phyloP scores from a whole-genome alignment of 768 basidiomycete genomes.

The Naematelia encephala region DNA sequence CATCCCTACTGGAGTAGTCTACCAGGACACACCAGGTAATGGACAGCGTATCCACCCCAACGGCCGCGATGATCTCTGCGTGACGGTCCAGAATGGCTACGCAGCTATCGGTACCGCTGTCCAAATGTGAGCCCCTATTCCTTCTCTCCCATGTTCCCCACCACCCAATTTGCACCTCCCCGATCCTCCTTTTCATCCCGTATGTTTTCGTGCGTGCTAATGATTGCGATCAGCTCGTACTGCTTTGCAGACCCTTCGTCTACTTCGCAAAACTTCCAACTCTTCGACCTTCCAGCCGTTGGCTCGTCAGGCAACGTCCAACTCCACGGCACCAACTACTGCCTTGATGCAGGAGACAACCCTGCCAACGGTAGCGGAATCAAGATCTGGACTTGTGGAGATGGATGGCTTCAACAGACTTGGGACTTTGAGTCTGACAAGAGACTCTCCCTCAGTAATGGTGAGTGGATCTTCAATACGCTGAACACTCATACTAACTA shows the following conservation, averaged over 20 bases:
- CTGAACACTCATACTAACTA: no score
- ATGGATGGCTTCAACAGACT: slow-evolving; percentile 22
- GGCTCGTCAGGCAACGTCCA: slow-evolving; percentile 1
- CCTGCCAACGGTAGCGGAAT: slow-evolving; percentile 11
- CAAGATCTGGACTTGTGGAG: slow-evolving; percentile 21
- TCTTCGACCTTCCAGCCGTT: slow-evolving; percentile 5
- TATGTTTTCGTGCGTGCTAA: neutral
- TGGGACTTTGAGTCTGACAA: slow-evolving; percentile 10
- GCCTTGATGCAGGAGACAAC: slow-evolving; percentile 26
- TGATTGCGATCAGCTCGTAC: slow-evolving; percentile 2
- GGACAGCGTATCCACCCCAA: slow-evolving; percentile 14
- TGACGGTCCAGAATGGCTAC: slow-evolving; percentile 16
- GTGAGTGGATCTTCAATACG: slow-evolving; percentile 8
- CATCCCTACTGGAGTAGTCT: slow-evolving; percentile 3
- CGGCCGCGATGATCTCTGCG: slow-evolving; percentile 21
- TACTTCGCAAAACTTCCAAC: neutral
- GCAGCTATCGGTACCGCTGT: slow-evolving; percentile 14
- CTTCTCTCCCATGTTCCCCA: neutral
- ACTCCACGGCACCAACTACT: slow-evolving; percentile 8
- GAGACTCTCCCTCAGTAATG: slow-evolving; percentile 8
- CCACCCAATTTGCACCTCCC: neutral
- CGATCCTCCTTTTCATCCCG: neutral
- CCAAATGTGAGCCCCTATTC: slow-evolving; percentile 13
- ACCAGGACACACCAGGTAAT: slow-evolving; percentile 8
- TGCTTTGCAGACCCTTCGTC: slow-evolving; percentile 8